Percentiles rank a stretch among this genome's conserved stretches.
These are phyloP conservation scores for Colletotrichum eremochloae DNA, from an alignment of 2,329 filamentous ascomycete species.

Conservation along the genomic window DNA sequence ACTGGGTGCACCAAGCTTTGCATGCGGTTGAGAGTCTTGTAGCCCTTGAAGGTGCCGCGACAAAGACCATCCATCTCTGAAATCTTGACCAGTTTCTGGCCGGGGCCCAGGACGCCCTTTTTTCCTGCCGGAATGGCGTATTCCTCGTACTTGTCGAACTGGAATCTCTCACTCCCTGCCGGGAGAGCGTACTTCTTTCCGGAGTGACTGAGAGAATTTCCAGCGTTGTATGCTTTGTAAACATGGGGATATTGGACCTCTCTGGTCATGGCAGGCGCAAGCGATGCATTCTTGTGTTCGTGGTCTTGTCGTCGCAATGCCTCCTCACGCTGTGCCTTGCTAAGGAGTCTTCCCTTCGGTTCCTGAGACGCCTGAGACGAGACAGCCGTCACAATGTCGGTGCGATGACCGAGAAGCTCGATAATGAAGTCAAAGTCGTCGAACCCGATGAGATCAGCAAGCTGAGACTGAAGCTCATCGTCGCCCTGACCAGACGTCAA, in stretches of 20 bases:
- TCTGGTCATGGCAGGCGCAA: conserved; percentile 79
- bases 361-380: conserved; percentile 53
- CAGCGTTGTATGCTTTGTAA: conserved; percentile 85
- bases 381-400: conserved; percentile 70
- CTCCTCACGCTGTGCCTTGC: conserved; percentile 82
- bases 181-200: conserved; percentile 90
- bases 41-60: conserved; percentile 91
- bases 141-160: conserved; percentile 87
- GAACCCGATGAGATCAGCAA: conserved; percentile 92
- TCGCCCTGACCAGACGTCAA: conserved; percentile 77
- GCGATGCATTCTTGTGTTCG: conserved; percentile 82
- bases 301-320: conserved; percentile 81
- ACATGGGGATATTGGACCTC: conserved; percentile 92
- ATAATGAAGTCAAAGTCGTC: conserved; percentile 94
- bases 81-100: conserved; percentile 83
- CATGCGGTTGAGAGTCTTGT: conserved; percentile 96
- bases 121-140: conserved; percentile 86
- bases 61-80: conserved; percentile 90
- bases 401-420: conserved; percentile 84
- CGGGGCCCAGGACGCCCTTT: conserved; percentile 79
- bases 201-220: conserved; percentile 84
- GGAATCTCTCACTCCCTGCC: conserved; percentile 76
- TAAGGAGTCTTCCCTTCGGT: conserved; percentile 71
- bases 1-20: conserved; percentile 96
- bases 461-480: conserved; percentile 89